A percentile compares a stretch with the other conserved stretches of the same genome.
These are phyloP conservation scores for Cladosporium phlei DNA, from an alignment of 2,329 filamentous ascomycete species.

Conservation along the genomic window DNA sequence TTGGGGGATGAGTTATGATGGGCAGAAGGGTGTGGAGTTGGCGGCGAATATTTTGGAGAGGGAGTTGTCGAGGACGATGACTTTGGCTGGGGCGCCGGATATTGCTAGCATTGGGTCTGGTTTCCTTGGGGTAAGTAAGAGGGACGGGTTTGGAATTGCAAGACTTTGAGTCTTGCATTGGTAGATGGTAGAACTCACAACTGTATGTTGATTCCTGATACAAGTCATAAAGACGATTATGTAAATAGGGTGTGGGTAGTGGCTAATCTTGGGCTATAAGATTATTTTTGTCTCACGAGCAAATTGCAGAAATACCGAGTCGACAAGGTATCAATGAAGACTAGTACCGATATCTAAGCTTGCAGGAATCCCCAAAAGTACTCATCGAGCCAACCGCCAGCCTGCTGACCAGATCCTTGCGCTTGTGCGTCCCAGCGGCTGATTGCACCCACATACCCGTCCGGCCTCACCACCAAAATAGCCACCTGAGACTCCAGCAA, in stretches of 20 bases:
- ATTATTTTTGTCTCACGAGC: too few relatives aligned
- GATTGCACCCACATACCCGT: slow-evolving; percentile 68
- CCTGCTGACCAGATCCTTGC: slow-evolving; percentile 28
- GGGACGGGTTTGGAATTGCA: slow-evolving; percentile 20
- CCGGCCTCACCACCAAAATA: slow-evolving; percentile 64
- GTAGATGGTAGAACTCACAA: background rate
- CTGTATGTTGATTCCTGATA: too few relatives aligned
- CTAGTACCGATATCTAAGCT: too few relatives aligned
- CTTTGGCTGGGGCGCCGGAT: slow-evolving; percentile 18
- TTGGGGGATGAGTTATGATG: slow-evolving; percentile 16
- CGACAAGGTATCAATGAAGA: too few relatives aligned
- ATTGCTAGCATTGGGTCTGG: slow-evolving; percentile 18
- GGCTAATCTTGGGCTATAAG: too few relatives aligned
- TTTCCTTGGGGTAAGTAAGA: slow-evolving; percentile 18
- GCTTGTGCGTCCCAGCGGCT: slow-evolving; percentile 38
- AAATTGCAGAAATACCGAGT: too few relatives aligned
- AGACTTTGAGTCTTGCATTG: background rate
- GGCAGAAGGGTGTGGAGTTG: slow-evolving; percentile 16
- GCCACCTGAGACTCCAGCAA: slow-evolving; percentile 55
- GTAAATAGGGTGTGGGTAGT: too few relatives aligned
- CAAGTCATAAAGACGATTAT: too few relatives aligned
- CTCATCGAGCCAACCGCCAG: slow-evolving; percentile 44
- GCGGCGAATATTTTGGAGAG: slow-evolving; percentile 16
- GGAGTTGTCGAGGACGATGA: slow-evolving; percentile 21
- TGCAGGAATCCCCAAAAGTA: slow-evolving; percentile 48